These are phyloP conservation scores for Leptodermis oblonga DNA, from an alignment of 257 asterid species.

Conservation along the genomic window DNA sequence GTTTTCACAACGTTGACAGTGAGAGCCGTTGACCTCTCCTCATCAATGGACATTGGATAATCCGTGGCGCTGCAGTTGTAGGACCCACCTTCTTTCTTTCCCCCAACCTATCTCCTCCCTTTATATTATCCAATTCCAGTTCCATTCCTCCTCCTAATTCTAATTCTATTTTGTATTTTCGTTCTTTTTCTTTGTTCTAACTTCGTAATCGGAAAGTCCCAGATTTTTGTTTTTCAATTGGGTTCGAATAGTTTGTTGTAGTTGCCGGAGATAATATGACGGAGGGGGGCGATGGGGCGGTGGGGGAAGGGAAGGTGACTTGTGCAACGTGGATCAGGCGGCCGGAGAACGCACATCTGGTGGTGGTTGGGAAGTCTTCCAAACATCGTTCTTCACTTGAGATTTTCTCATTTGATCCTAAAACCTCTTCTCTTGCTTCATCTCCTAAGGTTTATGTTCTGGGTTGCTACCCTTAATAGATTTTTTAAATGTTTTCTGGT, in stretches of 20 bases:
- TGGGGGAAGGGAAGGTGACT: constrained; percentile 55
- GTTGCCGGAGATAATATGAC: constrained; percentile 23
- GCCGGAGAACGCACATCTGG: constrained; percentile 87
- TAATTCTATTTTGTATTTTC: background rate
- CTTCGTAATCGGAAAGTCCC: background rate
- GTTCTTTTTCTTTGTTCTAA: background rate
- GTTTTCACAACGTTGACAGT: constrained; percentile 1
- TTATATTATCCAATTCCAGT: background rate
- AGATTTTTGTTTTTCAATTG: background rate
- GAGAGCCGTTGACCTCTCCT: constrained; percentile 13
- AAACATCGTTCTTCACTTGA: constrained; percentile 54
- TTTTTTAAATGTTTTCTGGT: background rate
- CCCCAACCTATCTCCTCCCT: background rate
- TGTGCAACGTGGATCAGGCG: constrained; percentile 89
- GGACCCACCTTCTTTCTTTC: background rate
- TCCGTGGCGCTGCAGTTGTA: background rate
- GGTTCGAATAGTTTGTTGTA: background rate
- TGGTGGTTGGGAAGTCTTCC: constrained; percentile 62
- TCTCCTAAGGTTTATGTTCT: constrained; percentile 64
- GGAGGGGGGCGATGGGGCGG: constrained; percentile 55
- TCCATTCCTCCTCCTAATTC: background rate
- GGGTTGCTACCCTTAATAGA: background rate
- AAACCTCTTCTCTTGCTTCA: constrained; percentile 51
- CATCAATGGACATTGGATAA: constrained; percentile 1
- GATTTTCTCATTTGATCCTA: constrained; percentile 70